Base-by-base conservation (phyloP, 2,329 filamentous ascomycete genomes). In the Gnomoniopsis smithogilvyi region DNA sequence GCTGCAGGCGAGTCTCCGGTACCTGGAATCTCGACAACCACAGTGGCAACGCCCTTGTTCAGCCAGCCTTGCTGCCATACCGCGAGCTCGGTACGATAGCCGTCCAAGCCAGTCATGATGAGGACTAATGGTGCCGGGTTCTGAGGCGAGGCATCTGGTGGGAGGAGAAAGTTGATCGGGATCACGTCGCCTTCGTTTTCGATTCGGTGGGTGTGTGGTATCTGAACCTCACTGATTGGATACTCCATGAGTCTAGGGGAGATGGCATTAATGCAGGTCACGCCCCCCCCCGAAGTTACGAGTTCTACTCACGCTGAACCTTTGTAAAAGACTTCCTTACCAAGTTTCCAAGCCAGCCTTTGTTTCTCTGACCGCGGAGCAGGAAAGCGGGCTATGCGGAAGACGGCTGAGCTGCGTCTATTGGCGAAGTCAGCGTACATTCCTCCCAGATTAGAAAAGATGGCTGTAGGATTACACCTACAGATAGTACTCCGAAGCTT, bases 331-430 rank as follows among this genome's bases (percentile, higher is more conserved):
- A 80, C 79, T 30, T 79, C 71, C 69, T 91, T 91, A 65, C 90
- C 87, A 54, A 79, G 74, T 64, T 80, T 74, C 83, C 88, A 91
- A 1, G 87, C 88, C 36, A 78, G 69, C 64, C 83, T 80, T 71
- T 92, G 71, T 68, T 41, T 45, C 14, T 34, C 47, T 33, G 47
- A 50, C 19, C 47, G 11, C 12, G 47, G 47, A 2, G 47, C 47
- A n/a, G 89, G 88, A 68, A 92, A 92, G 19, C 89, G 81, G 0
- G 86, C 80, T 64, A 92, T 91, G 53, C 89, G 81, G 70, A 89
- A 87, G 17, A 92, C 78, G 26, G 87, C 84, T 19, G 87, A 88
- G 4, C 87, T 86, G 21, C 89, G 84, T n/a, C 47, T 50, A 14
- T n/a, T n/a, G 2, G 8, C 14, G 2, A 19, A 19, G 15, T 45